Base-by-base conservation (phyloP, 2,329 filamentous ascomycete species). In the Alternaria incomplexa region DNA sequence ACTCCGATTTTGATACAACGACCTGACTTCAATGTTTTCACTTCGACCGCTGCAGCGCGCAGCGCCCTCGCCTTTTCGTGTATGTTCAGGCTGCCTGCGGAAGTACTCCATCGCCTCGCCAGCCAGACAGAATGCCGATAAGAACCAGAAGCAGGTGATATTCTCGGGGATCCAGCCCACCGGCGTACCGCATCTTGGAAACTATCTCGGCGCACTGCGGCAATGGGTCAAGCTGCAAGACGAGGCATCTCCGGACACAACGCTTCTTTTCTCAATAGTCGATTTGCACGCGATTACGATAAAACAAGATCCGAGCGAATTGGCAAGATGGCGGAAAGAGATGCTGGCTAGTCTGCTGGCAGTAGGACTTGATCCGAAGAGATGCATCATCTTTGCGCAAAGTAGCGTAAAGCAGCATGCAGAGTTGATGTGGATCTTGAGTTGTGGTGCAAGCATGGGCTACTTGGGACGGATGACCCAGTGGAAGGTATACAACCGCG, bases 401-500 rank as follows among this genome's bases (percentile, higher is more conserved):
- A 93, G 90, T 58, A 85, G 87, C 57, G 91, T 95, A 3, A 85
- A 89, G 17, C 89, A 90, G 50, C 96, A 98, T 81, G 84, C 91
- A 5, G 94, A 98, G 80, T 85, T 99, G 66, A 97, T 97, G 92
- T 99, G 96, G 96, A 93, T 98, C 75, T 82, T 99, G 65, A 95
- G 93, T 76, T 97, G 94, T 69, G 91, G 92, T 56, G 92, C 96
- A 23, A 95, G 92, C 6, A 93, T 96, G 80, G 96, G 96, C 43
- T 97, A 97, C 81, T 83, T 99, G n/a, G 91, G 91, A 10, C 87
- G 96, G n/a, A 99, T 99, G 96, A 98, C 96, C 26, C 96, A 98
- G 80, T 99, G 96, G 94, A 99, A 99, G 89, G 93, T 93, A 75
- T 43, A n/a, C 15, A 13, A 28, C 5, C 13, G n/a, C 28, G 3